Conservation (phyloP, 306 rosid genomes). For the Lithocarpus polystachyus region DNA sequence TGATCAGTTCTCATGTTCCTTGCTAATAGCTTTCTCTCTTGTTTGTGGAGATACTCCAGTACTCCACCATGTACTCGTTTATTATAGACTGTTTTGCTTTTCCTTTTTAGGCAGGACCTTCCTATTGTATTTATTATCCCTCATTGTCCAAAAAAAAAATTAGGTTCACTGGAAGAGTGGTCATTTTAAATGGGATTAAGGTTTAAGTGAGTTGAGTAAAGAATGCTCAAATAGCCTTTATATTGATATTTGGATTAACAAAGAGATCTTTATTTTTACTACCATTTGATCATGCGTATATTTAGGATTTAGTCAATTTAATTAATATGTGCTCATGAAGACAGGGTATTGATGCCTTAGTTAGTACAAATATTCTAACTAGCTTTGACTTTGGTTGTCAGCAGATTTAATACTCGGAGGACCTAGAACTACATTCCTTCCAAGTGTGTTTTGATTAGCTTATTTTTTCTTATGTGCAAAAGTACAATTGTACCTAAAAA, state of each 20-base stretch:
- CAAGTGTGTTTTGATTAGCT: no score
- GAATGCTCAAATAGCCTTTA: not conserved
- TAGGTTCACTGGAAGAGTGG: not conserved
- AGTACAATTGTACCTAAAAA: no score
- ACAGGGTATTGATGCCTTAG: not conserved
- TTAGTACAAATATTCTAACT: not conserved
- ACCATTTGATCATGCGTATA: not conserved
- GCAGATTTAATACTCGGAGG: not conserved
- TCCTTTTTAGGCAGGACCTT: not conserved
- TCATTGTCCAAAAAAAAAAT: not conserved
- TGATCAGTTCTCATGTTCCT: not conserved
- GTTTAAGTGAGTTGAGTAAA: not conserved
- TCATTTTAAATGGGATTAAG: not conserved
- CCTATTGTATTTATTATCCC: not conserved
- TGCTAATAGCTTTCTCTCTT: not conserved
- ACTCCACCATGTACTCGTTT: not conserved
- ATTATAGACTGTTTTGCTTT: not conserved
- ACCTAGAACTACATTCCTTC: no score
- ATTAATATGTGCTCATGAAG: not conserved
- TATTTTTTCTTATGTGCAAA: no score
- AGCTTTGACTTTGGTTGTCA: not conserved
- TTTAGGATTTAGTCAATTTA: not conserved
- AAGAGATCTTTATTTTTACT: not conserved
- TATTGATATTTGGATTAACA: not conserved
- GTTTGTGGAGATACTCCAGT: not conserved